phyloP scores from a whole-genome alignment of 2,329 filamentous ascomycete genomes.

The Exophiala sideris region DNA sequence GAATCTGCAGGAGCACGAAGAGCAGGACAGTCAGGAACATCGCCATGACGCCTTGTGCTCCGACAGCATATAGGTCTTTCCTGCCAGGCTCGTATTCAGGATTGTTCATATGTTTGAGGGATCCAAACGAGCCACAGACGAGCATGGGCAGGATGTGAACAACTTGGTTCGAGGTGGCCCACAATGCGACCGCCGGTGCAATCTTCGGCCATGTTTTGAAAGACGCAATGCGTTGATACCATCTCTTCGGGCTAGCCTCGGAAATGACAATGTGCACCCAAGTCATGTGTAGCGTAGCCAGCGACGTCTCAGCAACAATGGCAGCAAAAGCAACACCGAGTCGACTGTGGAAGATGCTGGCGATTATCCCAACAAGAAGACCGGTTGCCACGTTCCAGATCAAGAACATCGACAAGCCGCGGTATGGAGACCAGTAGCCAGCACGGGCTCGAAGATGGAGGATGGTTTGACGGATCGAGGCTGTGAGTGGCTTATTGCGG shows the following conservation, averaged over 20 bases:
- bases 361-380: conserved; percentile 46
- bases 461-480: conserved; percentile 56
- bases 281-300: conserved; percentile 67
- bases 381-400: conserved; percentile 46
- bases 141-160: conserved; percentile 37
- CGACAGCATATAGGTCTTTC: conserved; percentile 39
- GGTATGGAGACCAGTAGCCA: conserved; percentile 65
- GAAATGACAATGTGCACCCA: conserved; percentile 89
- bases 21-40: conserved; percentile 46
- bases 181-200: conserved; percentile 64
- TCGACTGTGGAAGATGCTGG: conserved; percentile 43
- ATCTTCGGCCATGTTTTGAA: conserved; percentile 66
- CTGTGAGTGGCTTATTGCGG: conserved; percentile 58
- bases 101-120: conserved; percentile 42
- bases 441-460: conserved; percentile 60
- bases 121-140: conserved; percentile 47
- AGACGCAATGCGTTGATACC: conserved; percentile 67
- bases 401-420: conserved; percentile 58
- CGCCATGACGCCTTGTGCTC: conserved; percentile 41
- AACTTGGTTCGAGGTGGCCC: conserved; percentile 55
- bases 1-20: conserved; percentile 65
- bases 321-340: conserved; percentile 50
- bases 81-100: conserved; percentile 30
- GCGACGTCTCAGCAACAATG: conserved; percentile 57
- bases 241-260: conserved; percentile 59